Evolutionary conservation across 805 yeast species (phyloP).

Genomic region (Zygosaccharomyces siamensis): DNA sequence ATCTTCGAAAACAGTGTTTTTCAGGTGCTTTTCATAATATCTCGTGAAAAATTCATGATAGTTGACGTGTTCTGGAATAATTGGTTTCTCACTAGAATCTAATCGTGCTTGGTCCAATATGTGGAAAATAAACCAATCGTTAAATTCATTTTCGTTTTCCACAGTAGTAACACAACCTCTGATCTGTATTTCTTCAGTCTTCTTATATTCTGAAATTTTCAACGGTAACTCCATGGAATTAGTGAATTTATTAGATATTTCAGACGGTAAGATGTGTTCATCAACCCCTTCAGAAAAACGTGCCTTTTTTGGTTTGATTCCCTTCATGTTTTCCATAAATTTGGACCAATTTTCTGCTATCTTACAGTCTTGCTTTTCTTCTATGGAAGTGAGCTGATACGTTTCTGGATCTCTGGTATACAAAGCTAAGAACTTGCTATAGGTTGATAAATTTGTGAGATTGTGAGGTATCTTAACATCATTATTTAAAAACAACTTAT

Average conservation of each 20-base stretch:
- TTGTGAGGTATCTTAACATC: conserved; percentile 23
- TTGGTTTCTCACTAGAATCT: conserved; percentile 19
- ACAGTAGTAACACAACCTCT: conserved; percentile 39
- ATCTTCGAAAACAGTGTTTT: conserved; percentile 44
- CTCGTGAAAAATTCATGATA: conserved; percentile 37
- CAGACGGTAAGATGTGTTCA: conserved; percentile 20
- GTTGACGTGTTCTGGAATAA: conserved; percentile 5
- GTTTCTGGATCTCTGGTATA: conserved; percentile 32
- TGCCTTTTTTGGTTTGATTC: conserved; percentile 8
- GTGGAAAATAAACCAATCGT: conserved; percentile 39
- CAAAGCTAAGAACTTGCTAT: conserved; percentile 37
- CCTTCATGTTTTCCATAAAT: conserved; percentile 12
- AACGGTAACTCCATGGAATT: conserved; percentile 21
- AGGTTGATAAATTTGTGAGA: conserved; percentile 33
- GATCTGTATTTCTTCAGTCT: conserved; percentile 31
- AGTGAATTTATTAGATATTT: conserved; percentile 20
- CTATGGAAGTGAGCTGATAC: conserved; percentile 23
- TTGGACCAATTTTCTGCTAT: conserved; percentile 31
- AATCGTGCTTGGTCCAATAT: conserved; percentile 37
- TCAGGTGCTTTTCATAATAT: conserved; percentile 44
- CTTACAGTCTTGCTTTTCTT: conserved; percentile 34
- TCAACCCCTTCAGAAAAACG: conserved; percentile 11
- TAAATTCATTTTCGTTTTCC: conserved; percentile 30
- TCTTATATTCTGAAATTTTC: conserved; percentile 34
- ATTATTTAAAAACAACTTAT: conserved; percentile 2